These are phyloP conservation scores for Annulohypoxylon nitens DNA, from an alignment of 495 filamentous ascomycete species.

Conservation along the genomic window DNA sequence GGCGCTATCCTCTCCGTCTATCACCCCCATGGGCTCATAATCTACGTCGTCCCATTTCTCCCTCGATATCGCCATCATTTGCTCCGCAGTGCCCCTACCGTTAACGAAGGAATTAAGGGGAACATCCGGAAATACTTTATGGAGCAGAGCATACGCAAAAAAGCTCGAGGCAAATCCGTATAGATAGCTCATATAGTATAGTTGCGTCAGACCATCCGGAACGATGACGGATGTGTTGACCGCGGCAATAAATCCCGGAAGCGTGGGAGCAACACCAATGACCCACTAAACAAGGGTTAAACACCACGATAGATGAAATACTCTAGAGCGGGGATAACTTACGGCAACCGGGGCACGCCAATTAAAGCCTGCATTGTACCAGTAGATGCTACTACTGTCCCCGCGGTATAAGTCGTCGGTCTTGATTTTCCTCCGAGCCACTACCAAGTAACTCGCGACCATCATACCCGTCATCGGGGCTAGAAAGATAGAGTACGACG, in stretches of 20 bases:
- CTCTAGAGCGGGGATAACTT: neutral
- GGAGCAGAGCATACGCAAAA: neutral
- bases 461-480: neutral
- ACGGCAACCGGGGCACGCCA: neutral
- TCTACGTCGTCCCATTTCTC: neutral
- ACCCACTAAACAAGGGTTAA: neutral
- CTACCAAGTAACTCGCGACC: neutral
- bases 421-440: neutral
- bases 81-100: neutral
- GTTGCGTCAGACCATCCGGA: neutral
- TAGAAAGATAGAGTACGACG: neutral
- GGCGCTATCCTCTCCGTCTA: neutral
- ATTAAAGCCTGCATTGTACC: neutral
- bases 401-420: neutral
- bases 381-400: neutral
- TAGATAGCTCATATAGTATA: neutral
- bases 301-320: neutral
- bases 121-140: neutral
- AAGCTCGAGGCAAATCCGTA: neutral
- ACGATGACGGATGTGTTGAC: neutral
- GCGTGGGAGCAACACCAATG: neutral
- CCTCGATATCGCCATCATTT: neutral
- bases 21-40: neutral
- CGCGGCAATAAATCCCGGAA: neutral
- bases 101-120: neutral